Evolutionary conservation across 495 filamentous ascomycete genomes (phyloP).

Genomic region (Schizothecium vesticola): DNA sequence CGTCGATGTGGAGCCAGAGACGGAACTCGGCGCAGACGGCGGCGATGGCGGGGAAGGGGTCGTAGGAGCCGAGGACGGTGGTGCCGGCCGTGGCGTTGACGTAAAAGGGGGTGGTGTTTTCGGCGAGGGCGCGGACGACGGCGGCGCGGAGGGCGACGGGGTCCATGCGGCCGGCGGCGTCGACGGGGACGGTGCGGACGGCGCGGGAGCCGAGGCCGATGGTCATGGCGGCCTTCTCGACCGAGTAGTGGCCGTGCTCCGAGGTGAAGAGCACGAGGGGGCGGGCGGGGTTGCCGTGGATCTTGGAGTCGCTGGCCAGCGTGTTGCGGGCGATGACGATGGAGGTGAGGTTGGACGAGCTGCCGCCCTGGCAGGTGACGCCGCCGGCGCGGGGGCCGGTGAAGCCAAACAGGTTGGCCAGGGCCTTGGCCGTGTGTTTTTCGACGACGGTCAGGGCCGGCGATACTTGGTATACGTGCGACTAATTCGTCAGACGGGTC

Average conservation of each 20-base stretch:
- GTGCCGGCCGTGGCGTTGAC: slow-evolving; percentile 95
- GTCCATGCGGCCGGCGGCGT: slow-evolving; percentile 65
- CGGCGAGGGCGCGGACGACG: slow-evolving; percentile 51
- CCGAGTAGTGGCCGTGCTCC: slow-evolving; percentile 83
- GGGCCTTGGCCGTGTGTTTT: slow-evolving; percentile 62
- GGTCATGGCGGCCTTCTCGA: slow-evolving; percentile 89
- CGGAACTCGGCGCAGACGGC: slow-evolving; percentile 63
- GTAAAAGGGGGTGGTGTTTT: slow-evolving; percentile 80
- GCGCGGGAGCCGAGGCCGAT: slow-evolving; percentile 71
- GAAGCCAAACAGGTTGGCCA: slow-evolving; percentile 75
- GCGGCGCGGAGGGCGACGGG: slow-evolving; percentile 56
- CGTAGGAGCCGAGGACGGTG: slow-evolving; percentile 86
- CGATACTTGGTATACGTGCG: slow-evolving; percentile 86
- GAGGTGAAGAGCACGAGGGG: slow-evolving; percentile 83
- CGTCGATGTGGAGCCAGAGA: slow-evolving; percentile 90
- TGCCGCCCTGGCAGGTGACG: slow-evolving; percentile 81
- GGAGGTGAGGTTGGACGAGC: slow-evolving; percentile 77
- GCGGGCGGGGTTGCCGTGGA: slow-evolving; percentile 56
- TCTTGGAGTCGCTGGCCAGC: slow-evolving; percentile 71
- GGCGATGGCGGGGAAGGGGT: slow-evolving; percentile 68
- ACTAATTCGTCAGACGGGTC: slow-evolving; percentile 24
- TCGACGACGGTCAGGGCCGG: slow-evolving; percentile 83
- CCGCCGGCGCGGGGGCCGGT: slow-evolving; percentile 70
- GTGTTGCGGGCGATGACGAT: slow-evolving; percentile 87
- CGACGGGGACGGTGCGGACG: slow-evolving; percentile 71